Conservation (phyloP, 495 filamentous ascomycete genomes). For the Echria macrotheca region DNA sequence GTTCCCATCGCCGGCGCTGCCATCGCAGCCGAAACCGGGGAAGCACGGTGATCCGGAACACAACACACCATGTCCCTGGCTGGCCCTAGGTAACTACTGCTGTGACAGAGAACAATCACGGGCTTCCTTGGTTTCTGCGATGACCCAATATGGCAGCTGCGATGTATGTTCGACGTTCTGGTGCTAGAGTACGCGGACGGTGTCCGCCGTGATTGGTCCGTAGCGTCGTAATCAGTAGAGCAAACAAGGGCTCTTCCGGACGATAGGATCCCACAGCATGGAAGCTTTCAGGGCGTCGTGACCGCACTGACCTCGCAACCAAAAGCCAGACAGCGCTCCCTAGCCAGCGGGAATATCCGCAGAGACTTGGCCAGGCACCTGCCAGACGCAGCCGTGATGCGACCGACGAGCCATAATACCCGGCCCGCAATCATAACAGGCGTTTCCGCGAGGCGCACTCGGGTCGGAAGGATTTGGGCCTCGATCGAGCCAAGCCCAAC, state of each 20-base stretch:
- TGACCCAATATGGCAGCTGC: no score
- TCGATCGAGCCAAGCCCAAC: no score
- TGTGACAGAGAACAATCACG: no score
- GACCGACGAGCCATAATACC: background rate
- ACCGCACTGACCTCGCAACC: background rate
- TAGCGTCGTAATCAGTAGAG: background rate
- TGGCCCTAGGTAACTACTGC: no score
- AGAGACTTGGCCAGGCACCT: background rate
- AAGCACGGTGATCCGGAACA: no score
- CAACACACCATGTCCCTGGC: no score
- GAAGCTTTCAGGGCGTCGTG: background rate
- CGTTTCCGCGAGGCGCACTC: conserved; percentile 8
- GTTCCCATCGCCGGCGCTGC: no score
- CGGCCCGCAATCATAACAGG: conserved; percentile 4
- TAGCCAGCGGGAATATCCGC: conserved; percentile 10
- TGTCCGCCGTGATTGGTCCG: background rate
- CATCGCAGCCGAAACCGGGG: no score
- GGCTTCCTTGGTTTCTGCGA: no score
- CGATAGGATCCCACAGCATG: background rate
- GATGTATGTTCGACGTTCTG: no score
- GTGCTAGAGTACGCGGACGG: no score
- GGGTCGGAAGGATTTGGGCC: conserved; percentile 3
- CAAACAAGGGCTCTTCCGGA: background rate
- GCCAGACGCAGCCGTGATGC: background rate
- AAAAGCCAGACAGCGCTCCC: conserved; percentile 1